phyloP scores from a whole-genome alignment of 2,329 filamentous ascomycete genomes.

The Hypoxylon sp. region DNA sequence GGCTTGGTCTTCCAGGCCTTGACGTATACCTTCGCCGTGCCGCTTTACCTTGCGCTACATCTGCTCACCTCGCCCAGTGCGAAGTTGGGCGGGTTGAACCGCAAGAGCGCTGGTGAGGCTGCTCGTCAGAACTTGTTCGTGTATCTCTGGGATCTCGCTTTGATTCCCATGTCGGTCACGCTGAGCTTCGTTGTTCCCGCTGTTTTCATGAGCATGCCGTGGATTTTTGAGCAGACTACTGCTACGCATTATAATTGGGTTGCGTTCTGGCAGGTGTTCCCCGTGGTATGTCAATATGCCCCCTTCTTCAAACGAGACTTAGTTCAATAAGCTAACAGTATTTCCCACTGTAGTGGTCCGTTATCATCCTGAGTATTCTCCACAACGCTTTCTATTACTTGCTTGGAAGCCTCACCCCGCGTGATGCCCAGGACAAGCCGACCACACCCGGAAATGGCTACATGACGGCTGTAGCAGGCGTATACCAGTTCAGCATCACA shows the following conservation, averaged over 20 bases:
- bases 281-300: slow-evolving; percentile 20
- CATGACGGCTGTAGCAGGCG: slow-evolving; percentile 39
- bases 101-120: slow-evolving; percentile 32
- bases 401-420: slow-evolving; percentile 38
- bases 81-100: slow-evolving; percentile 22
- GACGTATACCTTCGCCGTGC: slow-evolving; percentile 41
- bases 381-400: slow-evolving; percentile 38
- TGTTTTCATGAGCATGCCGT: slow-evolving; percentile 43
- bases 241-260: slow-evolving; percentile 43
- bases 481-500: slow-evolving; percentile 44
- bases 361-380: slow-evolving; percentile 37
- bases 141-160: slow-evolving; percentile 45
- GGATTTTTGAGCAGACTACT: slow-evolving; percentile 37
- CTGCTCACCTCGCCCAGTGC: slow-evolving; percentile 45
- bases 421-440: slow-evolving; percentile 35
- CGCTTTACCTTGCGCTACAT: slow-evolving; percentile 43
- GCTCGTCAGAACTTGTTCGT: slow-evolving; percentile 40
- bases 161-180: slow-evolving; percentile 43
- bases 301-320: neutral
- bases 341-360: slow-evolving; percentile 22
- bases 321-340: neutral
- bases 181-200: slow-evolving; percentile 40
- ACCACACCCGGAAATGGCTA: slow-evolving; percentile 41
- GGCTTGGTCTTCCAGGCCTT: slow-evolving; percentile 41
- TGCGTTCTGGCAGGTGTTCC: slow-evolving; percentile 45